These are phyloP conservation scores for Pyrenochaeta sp. DNA, from an alignment of 2,329 filamentous ascomycete genomes.

Conservation along the genomic window DNA sequence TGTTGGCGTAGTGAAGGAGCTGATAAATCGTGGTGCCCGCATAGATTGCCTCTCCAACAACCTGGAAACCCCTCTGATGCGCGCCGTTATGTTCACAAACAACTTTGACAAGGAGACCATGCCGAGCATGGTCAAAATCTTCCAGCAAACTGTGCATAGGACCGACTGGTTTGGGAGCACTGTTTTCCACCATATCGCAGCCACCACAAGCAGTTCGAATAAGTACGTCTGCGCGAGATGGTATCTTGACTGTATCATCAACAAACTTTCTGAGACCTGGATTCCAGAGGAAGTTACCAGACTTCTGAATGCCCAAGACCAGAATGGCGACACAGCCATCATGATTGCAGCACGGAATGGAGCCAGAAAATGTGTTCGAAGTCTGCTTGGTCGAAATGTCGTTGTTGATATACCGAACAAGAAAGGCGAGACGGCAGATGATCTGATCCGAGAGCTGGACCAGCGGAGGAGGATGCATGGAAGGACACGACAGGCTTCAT, in stretches of 20 bases:
- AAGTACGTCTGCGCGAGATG: conserved; percentile 91
- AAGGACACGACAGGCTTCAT: conserved; percentile 73
- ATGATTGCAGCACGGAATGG: conserved; percentile 85
- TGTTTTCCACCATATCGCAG: conserved; percentile 92
- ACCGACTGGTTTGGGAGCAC: conserved; percentile 84
- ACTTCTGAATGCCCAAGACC: conserved; percentile 82
- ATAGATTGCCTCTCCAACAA: conserved; percentile 70
- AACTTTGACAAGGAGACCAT: conserved; percentile 95
- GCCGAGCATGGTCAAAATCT: conserved; percentile 79
- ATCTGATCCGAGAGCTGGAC: conserved; percentile 79
- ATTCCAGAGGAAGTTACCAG: conserved; percentile 78
- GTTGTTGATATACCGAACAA: conserved; percentile 83
- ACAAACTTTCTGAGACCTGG: conserved; percentile 81
- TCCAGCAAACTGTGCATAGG: conserved; percentile 81
- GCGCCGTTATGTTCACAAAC: conserved; percentile 94
- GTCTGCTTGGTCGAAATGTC: conserved; percentile 77
- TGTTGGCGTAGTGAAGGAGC: conserved; percentile 85
- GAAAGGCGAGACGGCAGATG: conserved; percentile 82
- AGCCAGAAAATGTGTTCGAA: conserved; percentile 76
- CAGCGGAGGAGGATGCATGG: conserved; percentile 67
- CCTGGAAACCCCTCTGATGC: conserved; percentile 89
- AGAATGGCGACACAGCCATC: conserved; percentile 89
- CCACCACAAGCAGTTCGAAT: conserved; percentile 82
- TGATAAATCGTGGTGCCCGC: conserved; percentile 81
- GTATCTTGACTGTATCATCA: conserved; percentile 90